A percentile compares a stretch with the other conserved stretches of the same genome.
Evolutionary conservation across 108 stramenopile genomes (phyloP).

Genomic region (Nannochloropsis oceanica): DNA sequence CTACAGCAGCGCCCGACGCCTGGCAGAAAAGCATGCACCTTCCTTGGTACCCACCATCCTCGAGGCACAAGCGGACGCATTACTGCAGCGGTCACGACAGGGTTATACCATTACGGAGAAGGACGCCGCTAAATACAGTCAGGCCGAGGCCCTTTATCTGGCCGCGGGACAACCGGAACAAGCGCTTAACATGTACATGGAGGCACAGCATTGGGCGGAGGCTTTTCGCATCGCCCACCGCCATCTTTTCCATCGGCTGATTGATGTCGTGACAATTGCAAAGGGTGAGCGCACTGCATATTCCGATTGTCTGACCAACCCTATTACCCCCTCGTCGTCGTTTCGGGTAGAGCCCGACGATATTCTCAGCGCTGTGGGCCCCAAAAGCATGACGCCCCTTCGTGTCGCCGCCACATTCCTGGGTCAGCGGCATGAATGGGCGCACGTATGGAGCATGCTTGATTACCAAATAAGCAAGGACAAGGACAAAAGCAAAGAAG

Average conservation of each 20-base stretch:
- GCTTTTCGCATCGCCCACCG: conserved; percentile 40
- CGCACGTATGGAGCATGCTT: background rate
- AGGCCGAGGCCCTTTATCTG: conserved; percentile 44
- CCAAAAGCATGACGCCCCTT: background rate
- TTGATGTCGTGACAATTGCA: background rate
- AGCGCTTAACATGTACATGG: conserved; percentile 44
- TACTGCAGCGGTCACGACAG: background rate
- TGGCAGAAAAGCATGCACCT: conserved; percentile 47
- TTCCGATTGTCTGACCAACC: background rate
- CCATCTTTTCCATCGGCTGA: conserved; percentile 42
- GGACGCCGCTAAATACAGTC: conserved; percentile 11
- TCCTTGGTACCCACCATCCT: conserved; percentile 39
- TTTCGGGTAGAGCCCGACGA: background rate
- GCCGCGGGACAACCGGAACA: conserved; percentile 43
- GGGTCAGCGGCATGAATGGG: background rate
- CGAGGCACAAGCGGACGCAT: conserved; percentile 35
- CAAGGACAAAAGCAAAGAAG: background rate
- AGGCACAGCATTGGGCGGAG: conserved; percentile 40
- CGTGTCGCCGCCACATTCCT: background rate
- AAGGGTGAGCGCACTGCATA: background rate
- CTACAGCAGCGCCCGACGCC: conserved; percentile 41
- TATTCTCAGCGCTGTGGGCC: background rate
- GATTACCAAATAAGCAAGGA: background rate
- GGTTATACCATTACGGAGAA: background rate
- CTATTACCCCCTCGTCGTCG: background rate